Conservation (phyloP, 768 basidiomycete species). For the Lentinula guzmanii region DNA sequence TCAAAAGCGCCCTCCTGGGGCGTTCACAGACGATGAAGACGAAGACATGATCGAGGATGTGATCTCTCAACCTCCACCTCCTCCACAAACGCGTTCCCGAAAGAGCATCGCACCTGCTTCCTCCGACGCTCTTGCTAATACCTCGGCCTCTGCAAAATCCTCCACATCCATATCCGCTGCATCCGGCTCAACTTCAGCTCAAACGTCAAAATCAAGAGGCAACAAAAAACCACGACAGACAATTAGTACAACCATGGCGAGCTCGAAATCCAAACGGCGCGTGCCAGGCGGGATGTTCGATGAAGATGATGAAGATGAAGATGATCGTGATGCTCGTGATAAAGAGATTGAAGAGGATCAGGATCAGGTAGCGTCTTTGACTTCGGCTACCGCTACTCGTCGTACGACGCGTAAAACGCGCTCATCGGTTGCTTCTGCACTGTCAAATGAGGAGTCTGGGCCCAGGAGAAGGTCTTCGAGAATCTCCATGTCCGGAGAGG, state of each 20-base stretch:
- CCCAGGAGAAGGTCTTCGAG: conserved; percentile 3
- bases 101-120: not conserved
- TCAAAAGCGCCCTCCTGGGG: conserved; percentile 1
- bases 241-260: not conserved
- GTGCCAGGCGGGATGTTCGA: conserved; percentile 5
- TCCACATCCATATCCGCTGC: not conserved
- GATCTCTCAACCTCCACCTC: not conserved
- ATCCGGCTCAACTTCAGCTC: not conserved
- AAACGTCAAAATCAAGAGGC: not conserved
- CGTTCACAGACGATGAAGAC: conserved; percentile 1
- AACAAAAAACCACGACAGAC: conserved; percentile 1
- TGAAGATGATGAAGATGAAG: conserved; percentile 2
- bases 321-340: not conserved
- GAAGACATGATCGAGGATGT: not conserved
- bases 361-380: not conserved
- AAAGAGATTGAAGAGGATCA: not conserved
- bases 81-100: not conserved
- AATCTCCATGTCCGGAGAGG: not conserved
- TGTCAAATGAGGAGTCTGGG: not conserved
- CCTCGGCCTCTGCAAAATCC: not conserved
- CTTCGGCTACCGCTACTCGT: not conserved
- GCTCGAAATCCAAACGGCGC: not conserved
- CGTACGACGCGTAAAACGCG: not conserved
- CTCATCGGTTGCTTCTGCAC: not conserved
- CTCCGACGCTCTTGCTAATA: not conserved